Base-by-base conservation (phyloP, 257 asterid species). In the Voacanga thouarsii region DNA sequence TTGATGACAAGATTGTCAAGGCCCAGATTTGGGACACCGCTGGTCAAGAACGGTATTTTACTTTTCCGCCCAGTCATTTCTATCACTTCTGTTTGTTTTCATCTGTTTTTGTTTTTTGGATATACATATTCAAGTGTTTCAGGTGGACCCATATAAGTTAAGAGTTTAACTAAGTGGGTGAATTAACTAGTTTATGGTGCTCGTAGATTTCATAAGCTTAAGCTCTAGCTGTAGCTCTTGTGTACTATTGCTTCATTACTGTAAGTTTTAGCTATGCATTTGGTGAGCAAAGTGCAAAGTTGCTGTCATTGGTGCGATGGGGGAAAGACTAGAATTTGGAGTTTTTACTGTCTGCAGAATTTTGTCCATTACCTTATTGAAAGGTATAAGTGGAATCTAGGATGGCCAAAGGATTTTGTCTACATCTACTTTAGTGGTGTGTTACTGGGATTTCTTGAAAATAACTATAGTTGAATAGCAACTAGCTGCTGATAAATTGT, bases 11-110 rank as follows among this genome's bases (percentile, higher is more conserved):
- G 87, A 82, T 89, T 77, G 76, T 89, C 69, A 89, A 89, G 75
- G 91, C 93, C 69, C 93, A 89, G 91, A 89, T 89, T 86, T 89
- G 93, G 93, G 93, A 89, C 81, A 89, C 93, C 41, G 93, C 93
- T 67, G 93, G 93, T 33, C 93, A 89, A 73, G 93, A 89, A 80
- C 80, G 93, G 93, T 88, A 76, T 63, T 59, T 56, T 56, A 0
- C 41, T 64, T 28, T 44, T n/a, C 24, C 47, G 37, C 26, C 57
- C 16, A n/a, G 18, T 61, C 12, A 71, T 45, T 53, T 72, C 66
- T 19, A 28, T 21, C 37, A 1, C 26, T 30, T 68, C n/a, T 39
- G 59, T 53, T 53, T 2, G 23, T 15, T 53, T 67, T 67, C 63
- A 5, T 53, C 63, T 19, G 11, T n/a, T 18, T 57, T 5, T 57